These are phyloP conservation scores for Puccinia novopanici DNA, from an alignment of 1,284 basidiomycete genomes.

Conservation along the genomic window DNA sequence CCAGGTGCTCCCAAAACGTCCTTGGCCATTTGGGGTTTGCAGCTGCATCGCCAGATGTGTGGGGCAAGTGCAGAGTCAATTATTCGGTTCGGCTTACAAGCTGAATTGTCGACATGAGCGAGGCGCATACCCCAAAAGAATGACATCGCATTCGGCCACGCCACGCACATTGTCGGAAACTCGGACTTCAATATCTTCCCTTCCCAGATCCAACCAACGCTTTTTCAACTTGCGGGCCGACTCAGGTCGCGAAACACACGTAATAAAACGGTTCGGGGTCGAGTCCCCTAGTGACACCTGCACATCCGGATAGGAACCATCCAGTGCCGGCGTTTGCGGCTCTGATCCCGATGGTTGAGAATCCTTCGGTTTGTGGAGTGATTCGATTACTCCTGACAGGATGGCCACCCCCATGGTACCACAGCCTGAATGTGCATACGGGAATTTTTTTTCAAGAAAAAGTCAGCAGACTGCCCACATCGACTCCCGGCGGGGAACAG, in stretches of 20 bases:
- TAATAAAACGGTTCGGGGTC: conserved; percentile 81
- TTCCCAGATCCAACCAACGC: conserved; percentile 59
- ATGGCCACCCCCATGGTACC: conserved; percentile 98
- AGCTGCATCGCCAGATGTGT: conserved; percentile 64
- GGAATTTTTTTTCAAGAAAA: not conserved
- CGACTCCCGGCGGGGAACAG: not conserved
- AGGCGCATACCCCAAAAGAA: conserved; percentile 75
- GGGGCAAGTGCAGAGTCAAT: not conserved
- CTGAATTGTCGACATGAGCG: not conserved
- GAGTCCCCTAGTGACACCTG: not conserved
- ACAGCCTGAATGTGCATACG: conserved; percentile 68
- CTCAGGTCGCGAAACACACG: conserved; percentile 80
- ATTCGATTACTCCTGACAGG: conserved; percentile 82
- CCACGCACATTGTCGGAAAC: conserved; percentile 72
- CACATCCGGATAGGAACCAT: conserved; percentile 52
- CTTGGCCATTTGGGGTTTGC: conserved; percentile 87
- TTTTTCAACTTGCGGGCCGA: conserved; percentile 70
- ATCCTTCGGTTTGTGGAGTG: conserved; percentile 61
- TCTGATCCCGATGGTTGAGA: conserved; percentile 57
- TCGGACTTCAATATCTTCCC: conserved; percentile 70
- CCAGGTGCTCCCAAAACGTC: conserved; percentile 74
- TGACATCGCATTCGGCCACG: conserved; percentile 74
- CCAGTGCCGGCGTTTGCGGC: conserved; percentile 57
- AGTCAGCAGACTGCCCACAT: not conserved
- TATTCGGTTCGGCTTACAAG: no score